Conservation (phyloP, 2,329 filamentous ascomycete genomes). For the Cercospora sesami region DNA sequence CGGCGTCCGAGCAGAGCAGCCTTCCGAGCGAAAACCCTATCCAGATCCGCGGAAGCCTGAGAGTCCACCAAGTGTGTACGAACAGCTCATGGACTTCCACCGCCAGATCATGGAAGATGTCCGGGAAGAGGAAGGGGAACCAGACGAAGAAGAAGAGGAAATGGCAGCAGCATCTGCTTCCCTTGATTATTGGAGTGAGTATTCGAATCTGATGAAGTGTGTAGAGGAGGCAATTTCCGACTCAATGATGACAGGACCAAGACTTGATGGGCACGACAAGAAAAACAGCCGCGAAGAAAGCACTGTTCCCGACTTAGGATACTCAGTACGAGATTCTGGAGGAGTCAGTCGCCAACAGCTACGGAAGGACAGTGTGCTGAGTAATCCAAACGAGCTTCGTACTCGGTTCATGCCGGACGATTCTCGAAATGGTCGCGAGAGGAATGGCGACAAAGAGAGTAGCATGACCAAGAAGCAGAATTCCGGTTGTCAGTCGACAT, state of each 20-base stretch:
- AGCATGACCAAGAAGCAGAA: neutral
- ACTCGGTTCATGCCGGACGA: neutral
- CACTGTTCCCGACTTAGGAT: neutral
- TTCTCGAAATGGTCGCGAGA: neutral
- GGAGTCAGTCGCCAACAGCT: neutral
- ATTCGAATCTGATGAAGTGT: neutral
- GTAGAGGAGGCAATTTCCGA: neutral
- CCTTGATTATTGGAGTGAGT: neutral
- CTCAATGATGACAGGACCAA: neutral
- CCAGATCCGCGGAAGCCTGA: neutral
- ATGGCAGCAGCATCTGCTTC: neutral
- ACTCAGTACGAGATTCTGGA: neutral
- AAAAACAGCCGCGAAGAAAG: neutral
- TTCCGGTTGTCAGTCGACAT: neutral
- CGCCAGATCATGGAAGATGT: neutral
- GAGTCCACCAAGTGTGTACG: neutral
- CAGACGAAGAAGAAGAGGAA: neutral
- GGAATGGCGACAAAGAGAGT: neutral
- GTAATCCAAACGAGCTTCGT: neutral
- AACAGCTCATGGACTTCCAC: neutral
- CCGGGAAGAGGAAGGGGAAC: neutral
- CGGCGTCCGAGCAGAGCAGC: neutral
- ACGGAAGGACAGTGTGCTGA: neutral
- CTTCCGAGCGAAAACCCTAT: neutral
- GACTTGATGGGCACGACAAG: neutral